Percentiles rank a stretch among this genome's conserved stretches.
Conservation (phyloP, 257 asterid species). For the Fraxinus anomala region DNA sequence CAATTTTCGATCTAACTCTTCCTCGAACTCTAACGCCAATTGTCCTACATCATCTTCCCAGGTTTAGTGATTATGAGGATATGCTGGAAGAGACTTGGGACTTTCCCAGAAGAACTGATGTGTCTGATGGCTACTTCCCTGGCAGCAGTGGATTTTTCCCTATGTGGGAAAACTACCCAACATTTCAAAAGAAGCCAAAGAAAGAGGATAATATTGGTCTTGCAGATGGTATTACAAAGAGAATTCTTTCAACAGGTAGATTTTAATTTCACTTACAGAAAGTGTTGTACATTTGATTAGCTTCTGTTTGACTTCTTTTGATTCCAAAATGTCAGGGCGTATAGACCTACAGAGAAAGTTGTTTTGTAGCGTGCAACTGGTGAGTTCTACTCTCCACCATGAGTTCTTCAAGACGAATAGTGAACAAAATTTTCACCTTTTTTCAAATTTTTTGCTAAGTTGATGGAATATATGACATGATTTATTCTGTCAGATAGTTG, state of each 20-base stretch:
- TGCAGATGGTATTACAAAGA: conserved; percentile 94
- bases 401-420: conserved; percentile 10
- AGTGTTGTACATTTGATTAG: conserved; percentile 18
- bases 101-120: conserved; percentile 52
- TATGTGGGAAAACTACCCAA: conserved; percentile 88
- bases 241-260: conserved; percentile 83
- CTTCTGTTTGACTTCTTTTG: conserved; percentile 30
- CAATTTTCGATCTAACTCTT: no score
- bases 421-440: no score
- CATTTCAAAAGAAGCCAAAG: conserved; percentile 66
- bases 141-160: conserved; percentile 61
- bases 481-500: conserved; percentile 71
- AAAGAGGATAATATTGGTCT: conserved; percentile 82
- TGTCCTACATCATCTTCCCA: no score
- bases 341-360: conserved; percentile 91
- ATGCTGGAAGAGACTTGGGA: conserved; percentile 94
- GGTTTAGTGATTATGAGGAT: conserved; percentile 94
- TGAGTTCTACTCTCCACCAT: conserved; percentile 36
- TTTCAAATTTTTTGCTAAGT: background rate
- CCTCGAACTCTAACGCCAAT: no score
- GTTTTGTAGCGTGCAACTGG: conserved; percentile 98
- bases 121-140: conserved; percentile 60
- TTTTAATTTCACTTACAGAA: conserved; percentile 15
- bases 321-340: conserved; percentile 55
- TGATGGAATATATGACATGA: conserved; percentile 21